Percentiles rank a stretch among this genome's conserved stretches.
Conservation (phyloP, 2,329 filamentous ascomycete species). For the Orbilia brochopaga region DNA sequence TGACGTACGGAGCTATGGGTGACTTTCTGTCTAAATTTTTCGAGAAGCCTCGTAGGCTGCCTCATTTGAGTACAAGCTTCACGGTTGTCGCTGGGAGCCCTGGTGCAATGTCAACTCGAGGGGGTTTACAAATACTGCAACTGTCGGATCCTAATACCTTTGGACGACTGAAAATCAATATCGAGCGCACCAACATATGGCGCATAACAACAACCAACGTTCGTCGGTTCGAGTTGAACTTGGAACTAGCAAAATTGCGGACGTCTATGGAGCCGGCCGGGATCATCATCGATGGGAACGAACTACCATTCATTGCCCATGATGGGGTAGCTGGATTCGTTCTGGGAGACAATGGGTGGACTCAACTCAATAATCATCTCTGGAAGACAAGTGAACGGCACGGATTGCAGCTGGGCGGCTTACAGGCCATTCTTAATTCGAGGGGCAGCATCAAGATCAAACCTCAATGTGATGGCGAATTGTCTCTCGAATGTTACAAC, state of each 20-base stretch:
- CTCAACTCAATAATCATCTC: not conserved
- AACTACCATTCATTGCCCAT: not conserved
- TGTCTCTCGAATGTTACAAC: constrained; percentile 55
- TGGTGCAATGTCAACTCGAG: constrained; percentile 63
- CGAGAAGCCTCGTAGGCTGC: constrained; percentile 34
- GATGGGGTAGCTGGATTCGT: constrained; percentile 1
- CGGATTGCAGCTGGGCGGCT: constrained; percentile 63
- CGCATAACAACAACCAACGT: constrained; percentile 60
- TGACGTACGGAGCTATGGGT: constrained; percentile 63
- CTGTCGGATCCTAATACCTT: constrained; percentile 53
- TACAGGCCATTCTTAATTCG: constrained; percentile 64
- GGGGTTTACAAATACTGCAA: constrained; percentile 63
- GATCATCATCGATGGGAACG: constrained; percentile 13
- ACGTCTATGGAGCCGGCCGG: not conserved
- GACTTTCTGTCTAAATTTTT: constrained; percentile 61
- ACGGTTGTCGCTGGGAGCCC: constrained; percentile 63
- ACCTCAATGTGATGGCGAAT: constrained; percentile 52
- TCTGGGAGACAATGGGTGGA: constrained; percentile 6
- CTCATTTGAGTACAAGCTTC: constrained; percentile 58
- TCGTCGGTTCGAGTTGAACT: constrained; percentile 56
- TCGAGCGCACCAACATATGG: constrained; percentile 56
- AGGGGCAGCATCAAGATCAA: constrained; percentile 60
- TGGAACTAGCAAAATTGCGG: not conserved
- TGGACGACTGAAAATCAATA: constrained; percentile 61
- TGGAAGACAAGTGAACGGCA: constrained; percentile 55